These are phyloP conservation scores for Vanderwaltozyma yarrowii DNA, from an alignment of 805 yeast species.

Conservation along the genomic window DNA sequence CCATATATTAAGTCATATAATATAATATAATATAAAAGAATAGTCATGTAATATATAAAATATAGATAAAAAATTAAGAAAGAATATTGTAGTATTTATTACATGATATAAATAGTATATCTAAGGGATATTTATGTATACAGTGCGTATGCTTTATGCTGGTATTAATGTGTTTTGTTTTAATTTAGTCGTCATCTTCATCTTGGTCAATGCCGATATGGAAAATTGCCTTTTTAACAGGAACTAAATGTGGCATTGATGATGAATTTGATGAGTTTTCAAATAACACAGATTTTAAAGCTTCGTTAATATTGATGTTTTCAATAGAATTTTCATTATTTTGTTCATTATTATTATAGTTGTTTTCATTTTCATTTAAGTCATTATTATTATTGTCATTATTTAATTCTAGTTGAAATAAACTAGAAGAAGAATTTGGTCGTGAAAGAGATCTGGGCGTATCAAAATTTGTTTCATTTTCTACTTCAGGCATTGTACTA, in stretches of 20 bases:
- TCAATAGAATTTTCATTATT: background rate
- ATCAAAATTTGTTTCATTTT: conserved; percentile 8
- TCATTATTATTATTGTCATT: background rate
- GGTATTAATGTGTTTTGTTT: no score
- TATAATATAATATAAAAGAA: no score
- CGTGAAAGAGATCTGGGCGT: conserved; percentile 23
- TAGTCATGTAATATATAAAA: no score
- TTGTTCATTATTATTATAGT: background rate
- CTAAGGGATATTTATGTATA: no score
- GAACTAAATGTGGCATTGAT: background rate
- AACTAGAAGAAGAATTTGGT: conserved; percentile 11
- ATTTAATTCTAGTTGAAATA: background rate
- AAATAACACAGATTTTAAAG: background rate
- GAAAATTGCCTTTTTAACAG: background rate
- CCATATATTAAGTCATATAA: no score
- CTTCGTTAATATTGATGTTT: background rate
- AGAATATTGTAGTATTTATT: no score
- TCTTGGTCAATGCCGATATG: background rate
- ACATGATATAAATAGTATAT: no score
- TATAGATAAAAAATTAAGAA: no score
- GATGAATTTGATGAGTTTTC: background rate
- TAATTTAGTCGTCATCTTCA: background rate
- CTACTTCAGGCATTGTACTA: conserved; percentile 22
- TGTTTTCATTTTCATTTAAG: background rate
- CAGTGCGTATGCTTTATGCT: no score